These are phyloP conservation scores for Mortierella sp. DNA, from an alignment of 371 early-diverging fungal species.

Conservation along the genomic window DNA sequence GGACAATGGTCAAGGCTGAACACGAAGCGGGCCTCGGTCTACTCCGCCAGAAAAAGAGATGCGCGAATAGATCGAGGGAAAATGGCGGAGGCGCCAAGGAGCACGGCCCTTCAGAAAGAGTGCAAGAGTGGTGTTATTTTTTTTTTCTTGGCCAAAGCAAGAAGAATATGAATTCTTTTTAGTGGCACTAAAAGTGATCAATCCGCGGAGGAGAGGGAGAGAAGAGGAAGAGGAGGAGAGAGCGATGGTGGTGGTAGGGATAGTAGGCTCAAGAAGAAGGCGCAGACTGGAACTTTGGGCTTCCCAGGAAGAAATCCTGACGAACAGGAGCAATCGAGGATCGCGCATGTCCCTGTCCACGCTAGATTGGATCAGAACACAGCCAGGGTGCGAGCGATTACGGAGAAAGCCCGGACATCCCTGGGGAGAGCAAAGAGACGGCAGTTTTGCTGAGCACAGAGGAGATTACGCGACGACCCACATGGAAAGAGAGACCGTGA, in stretches of 20 bases:
- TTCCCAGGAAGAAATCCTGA: no score
- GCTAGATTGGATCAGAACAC: no score
- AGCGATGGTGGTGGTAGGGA: background rate
- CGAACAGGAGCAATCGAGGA: no score
- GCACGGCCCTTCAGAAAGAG: background rate
- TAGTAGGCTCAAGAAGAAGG: background rate
- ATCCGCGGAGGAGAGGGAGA: background rate
- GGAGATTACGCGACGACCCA: no score
- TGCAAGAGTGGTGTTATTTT: background rate
- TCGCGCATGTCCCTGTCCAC: no score
- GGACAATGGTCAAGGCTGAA: no score
- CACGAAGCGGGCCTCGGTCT: no score
- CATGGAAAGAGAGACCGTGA: no score
- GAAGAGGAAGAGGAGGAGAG: slow-evolving; percentile 1
- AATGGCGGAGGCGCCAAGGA: background rate
- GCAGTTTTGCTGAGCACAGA: no score
- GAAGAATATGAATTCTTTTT: background rate
- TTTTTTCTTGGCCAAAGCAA: background rate
- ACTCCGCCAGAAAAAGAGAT: background rate
- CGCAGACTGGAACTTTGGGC: background rate
- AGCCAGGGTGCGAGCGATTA: no score
- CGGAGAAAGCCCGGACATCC: no score
- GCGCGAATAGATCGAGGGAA: background rate
- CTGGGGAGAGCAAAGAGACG: no score
- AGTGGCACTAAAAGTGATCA: background rate